phyloP scores from a whole-genome alignment of 2,329 filamentous ascomycete genomes.

The Zymoseptoria tritici region DNA sequence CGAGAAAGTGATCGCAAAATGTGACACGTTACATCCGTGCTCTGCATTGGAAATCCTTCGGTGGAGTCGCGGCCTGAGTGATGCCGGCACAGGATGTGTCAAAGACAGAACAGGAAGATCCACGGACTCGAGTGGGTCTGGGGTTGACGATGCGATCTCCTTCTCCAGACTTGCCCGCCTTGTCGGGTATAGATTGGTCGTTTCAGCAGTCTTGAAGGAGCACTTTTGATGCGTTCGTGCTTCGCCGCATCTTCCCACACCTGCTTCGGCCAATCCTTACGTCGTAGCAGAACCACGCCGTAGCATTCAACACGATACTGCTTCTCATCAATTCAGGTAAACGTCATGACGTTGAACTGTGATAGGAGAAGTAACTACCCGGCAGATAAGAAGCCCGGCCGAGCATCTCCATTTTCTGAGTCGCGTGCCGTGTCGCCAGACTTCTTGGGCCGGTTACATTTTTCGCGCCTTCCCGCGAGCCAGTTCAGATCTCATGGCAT shows the following conservation, averaged over 20 bases:
- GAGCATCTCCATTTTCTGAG: slow-evolving; percentile 21
- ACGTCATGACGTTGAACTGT: slow-evolving; percentile 6
- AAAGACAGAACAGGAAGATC: background rate
- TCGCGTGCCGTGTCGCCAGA: slow-evolving; percentile 16
- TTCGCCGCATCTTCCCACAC: background rate
- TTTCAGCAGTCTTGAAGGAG: background rate
- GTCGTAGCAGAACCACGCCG: background rate
- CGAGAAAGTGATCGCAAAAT: slow-evolving; percentile 8
- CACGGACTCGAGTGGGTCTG: slow-evolving; percentile 5
- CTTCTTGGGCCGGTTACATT: slow-evolving; percentile 15
- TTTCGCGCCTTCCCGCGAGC: slow-evolving; percentile 16
- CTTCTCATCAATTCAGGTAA: background rate
- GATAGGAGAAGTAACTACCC: slow-evolving; percentile 1
- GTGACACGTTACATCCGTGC: slow-evolving; percentile 23
- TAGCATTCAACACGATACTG: background rate
- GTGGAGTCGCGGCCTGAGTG: slow-evolving; percentile 3
- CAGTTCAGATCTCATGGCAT: slow-evolving; percentile 7
- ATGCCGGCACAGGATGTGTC: background rate
- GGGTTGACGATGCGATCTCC: slow-evolving; percentile 6
- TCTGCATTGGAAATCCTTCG: slow-evolving; percentile 10
- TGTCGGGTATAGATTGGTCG: slow-evolving; percentile 4
- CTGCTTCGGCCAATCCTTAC: background rate
- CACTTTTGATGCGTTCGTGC: background rate
- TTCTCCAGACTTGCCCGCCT: background rate
- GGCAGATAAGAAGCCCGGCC: slow-evolving; percentile 8